A percentile compares a stretch with the other conserved stretches of the same genome.
phyloP scores from a whole-genome alignment of 768 basidiomycete species.

The Agaricus blazei region DNA sequence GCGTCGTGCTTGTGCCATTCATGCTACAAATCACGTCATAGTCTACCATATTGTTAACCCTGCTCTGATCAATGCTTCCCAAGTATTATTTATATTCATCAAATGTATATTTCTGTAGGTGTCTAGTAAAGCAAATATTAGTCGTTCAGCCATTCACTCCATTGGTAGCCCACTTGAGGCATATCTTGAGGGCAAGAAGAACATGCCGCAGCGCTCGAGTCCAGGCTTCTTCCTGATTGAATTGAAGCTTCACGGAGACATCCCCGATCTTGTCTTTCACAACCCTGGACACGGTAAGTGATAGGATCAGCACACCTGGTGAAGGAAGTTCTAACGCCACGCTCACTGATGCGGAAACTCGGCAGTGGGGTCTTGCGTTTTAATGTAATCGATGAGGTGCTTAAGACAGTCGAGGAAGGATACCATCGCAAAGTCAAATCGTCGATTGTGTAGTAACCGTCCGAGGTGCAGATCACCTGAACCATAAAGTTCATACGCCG shows the following conservation, averaged over 20 bases:
- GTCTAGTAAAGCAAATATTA: background rate
- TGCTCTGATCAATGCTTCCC: background rate
- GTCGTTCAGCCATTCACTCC: slow-evolving; percentile 56
- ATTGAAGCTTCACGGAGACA: slow-evolving; percentile 89
- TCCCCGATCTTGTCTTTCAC: slow-evolving; percentile 95
- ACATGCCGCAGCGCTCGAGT: slow-evolving; percentile 91
- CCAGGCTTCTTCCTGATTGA: slow-evolving; percentile 95
- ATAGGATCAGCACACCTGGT: background rate
- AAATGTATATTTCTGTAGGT: background rate
- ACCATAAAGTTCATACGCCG: slow-evolving; percentile 88
- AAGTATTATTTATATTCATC: background rate
- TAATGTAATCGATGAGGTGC: slow-evolving; percentile 85
- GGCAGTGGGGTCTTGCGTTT: slow-evolving; percentile 61
- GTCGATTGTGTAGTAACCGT: slow-evolving; percentile 86
- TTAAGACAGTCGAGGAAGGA: slow-evolving; percentile 93
- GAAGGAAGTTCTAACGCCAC: slow-evolving; percentile 1
- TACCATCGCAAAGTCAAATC: slow-evolving; percentile 96
- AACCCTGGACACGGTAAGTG: slow-evolving; percentile 45
- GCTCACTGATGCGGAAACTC: slow-evolving; percentile 89
- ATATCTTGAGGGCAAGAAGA: slow-evolving; percentile 81
- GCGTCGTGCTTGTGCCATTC: slow-evolving; percentile 12
- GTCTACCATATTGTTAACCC: background rate
- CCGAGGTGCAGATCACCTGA: slow-evolving; percentile 90
- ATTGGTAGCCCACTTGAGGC: slow-evolving; percentile 83
- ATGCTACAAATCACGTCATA: slow-evolving; percentile 22